Percentiles rank a stretch among this genome's conserved stretches.
These are phyloP conservation scores for Ambrosia hybrid DNA, from an alignment of 140 eudicot genomes.

Conservation along the genomic window DNA sequence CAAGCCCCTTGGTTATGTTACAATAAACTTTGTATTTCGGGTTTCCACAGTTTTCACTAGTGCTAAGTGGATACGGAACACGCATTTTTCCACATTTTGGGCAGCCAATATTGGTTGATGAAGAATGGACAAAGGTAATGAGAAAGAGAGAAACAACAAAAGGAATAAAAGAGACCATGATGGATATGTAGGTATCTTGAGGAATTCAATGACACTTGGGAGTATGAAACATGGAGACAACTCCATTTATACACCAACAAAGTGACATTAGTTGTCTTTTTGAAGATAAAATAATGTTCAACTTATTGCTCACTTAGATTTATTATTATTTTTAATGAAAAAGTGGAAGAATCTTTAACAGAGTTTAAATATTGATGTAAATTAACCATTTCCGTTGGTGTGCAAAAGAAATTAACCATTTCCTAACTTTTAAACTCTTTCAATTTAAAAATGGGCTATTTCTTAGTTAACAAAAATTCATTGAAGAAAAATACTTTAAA, in stretches of 20 bases:
- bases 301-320: background rate
- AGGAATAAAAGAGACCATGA: constrained; percentile 10
- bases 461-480: no score
- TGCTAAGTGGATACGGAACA: constrained; percentile 56
- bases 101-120: constrained; percentile 14
- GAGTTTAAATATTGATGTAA: no score
- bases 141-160: constrained; percentile 8
- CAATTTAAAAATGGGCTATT: no score
- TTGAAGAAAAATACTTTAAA: no score
- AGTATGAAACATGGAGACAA: constrained; percentile 7
- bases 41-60: constrained; percentile 39
- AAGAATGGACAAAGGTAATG: constrained; percentile 15
- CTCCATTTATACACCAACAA: constrained; percentile 2
- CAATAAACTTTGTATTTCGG: constrained; percentile 39
- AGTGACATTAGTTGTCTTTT: background rate
- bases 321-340: no score
- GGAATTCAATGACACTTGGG: background rate
- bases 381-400: no score
- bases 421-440: no score
- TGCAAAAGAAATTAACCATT: no score
- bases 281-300: constrained; percentile 3
- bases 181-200: background rate
- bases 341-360: no score
- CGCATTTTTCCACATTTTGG: constrained; percentile 47
- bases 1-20: constrained; percentile 33